Evolutionary conservation across 306 rosid species (phyloP), one percentile per base, ranked within the genome.

Genomic region (Quercus parvula): DNA sequence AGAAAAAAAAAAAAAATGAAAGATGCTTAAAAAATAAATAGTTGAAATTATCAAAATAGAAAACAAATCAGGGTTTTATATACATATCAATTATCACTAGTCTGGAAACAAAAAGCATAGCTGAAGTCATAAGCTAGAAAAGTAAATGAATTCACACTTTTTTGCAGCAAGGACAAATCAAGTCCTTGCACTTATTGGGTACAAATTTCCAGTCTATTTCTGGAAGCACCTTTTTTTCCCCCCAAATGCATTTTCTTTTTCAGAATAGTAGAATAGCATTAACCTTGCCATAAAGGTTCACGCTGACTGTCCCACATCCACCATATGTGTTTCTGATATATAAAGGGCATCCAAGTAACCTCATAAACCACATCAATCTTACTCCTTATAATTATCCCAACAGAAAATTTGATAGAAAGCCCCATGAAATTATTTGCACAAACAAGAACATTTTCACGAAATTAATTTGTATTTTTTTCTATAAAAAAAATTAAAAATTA

Each of bases 11-110:
- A 10, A 30, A 38, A 38, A 38, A 79, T n/a, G 41, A 7, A 22
- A 12, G 38, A 63, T 52, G 17, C 64, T 41, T 30, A 70, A 24
- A 86, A 82, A 74, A 58, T 63, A 84, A 79, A 61, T 69, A 56
- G 70, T 81, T 66, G 13, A 30, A 18, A 19, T 44, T 64, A 70
- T 73, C 77, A 73, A 33, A 24, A 58, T 49, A 44, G 31, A 56
- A 30, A 31, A 17, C 20, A n/a, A 55, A 19, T 2, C 6, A 27
- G 1, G 46, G 13, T n/a, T 19, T 28, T 10, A 33, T 20, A 14
- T 38, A 6, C 6, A 33, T 15, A 71, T 22, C 31, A 9, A 35
- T 27, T 41, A 14, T 51, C 69, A 52, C 2, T 19, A 25, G 63
- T 24, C 33, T 18, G 46, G 49, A 30, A 15, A 66, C 44, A 31